Evolutionary conservation across 129 eudicot genomes (phyloP), one percentile per base, ranked within the genome.

Genomic region (Artemisia annua): DNA sequence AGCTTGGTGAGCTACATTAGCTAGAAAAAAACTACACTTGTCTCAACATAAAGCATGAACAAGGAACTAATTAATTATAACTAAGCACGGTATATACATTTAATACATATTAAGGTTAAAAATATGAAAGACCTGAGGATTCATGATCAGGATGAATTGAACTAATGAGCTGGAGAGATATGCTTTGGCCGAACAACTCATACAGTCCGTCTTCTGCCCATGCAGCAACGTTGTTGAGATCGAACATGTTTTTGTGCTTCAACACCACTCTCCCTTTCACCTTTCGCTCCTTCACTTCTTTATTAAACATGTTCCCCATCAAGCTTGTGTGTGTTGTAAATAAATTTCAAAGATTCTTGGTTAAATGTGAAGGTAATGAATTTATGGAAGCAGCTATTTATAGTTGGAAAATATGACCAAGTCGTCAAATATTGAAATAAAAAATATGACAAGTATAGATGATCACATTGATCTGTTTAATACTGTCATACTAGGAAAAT

Each of bases 211-310:
- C 89, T 39, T 79, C 72, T 73, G 85, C 68, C 4, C 86, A 84
- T 13, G 83, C 75, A 17, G 32, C 53, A 32, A 81, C 66, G 50
- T 81, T 83, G 10, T 56, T 79, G 44, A 84, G 56, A 44, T 80
- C 92, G 53, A 88, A 60, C 7, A 81, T 79, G 66, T 81, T 85
- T 66, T 88, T 88, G 83, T 83, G 83, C 87, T 66, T 82, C 82
- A 88, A 46, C 18, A 82, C 80, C 20, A 84, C 92, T 51, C 12
- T 79, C 48, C 87, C 92, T 54, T 57, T 80, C n/a, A 86, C 75
- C 3, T 8, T 80, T 11, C 2, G 3, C 35, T 1, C 11, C 6
- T 58, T 30, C 15, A 7, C 16, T 58, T 58, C 26, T 20, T 18
- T 3, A 58, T 26, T 4, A 58, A 19, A 13, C 35, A 58, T 58